Conservation (phyloP, 257 asterid genomes). For the Coffea canephora region DNA sequence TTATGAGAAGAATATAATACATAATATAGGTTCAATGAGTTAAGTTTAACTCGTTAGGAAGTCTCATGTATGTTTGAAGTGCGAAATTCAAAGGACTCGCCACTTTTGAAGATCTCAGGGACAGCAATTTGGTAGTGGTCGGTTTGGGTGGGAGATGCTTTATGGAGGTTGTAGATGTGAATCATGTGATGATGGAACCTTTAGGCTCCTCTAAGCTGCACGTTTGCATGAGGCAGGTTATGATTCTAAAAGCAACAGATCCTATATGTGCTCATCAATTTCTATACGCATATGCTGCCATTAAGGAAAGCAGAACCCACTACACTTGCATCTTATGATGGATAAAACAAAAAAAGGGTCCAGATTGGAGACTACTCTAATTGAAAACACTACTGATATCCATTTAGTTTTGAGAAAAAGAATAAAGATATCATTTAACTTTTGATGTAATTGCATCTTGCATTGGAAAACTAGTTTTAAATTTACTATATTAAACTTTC, state of each 20-base stretch:
- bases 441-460: too few species aligned
- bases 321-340: neutral
- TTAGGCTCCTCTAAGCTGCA: slow-evolving; percentile 15
- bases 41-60: too few species aligned
- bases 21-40: too few species aligned
- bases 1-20: too few species aligned
- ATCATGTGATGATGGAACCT: slow-evolving; percentile 6
- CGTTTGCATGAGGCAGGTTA: slow-evolving; percentile 13
- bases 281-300: neutral
- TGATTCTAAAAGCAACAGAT: neutral
- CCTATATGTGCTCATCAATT: neutral
- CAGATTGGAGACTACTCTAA: neutral
- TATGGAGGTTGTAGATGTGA: neutral
- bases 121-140: neutral
- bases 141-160: neutral
- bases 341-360: too few species aligned
- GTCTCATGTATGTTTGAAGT: neutral
- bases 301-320: slow-evolving; percentile 4
- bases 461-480: too few species aligned
- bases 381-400: neutral
- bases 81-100: too few species aligned
- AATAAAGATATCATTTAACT: too few species aligned
- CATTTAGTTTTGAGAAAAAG: too few species aligned
- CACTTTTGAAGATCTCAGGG: too few species aligned
- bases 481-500: too few species aligned